These are phyloP conservation scores for Eucommia ulmoides DNA, from an alignment of 257 asterid genomes.

Conservation along the genomic window DNA sequence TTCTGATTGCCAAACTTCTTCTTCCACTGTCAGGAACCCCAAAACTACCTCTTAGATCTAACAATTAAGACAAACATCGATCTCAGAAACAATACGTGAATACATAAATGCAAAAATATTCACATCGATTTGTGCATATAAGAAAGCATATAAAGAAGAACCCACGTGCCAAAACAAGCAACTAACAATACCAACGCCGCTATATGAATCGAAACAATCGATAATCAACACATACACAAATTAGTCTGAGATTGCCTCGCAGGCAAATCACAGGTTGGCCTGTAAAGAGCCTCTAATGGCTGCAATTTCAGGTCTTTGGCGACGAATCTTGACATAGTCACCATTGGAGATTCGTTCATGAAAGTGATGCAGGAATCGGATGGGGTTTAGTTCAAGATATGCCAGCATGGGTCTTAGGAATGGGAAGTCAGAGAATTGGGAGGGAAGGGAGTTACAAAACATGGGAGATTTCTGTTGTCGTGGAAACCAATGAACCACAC, in stretches of 20 bases:
- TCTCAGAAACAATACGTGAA: not conserved
- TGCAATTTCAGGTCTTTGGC: constrained; percentile 20
- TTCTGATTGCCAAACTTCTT: constrained; percentile 13
- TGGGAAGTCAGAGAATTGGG: not conserved
- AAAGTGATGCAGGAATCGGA: not conserved
- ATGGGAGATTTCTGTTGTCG: constrained; percentile 9
- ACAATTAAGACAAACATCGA: constrained; percentile 3
- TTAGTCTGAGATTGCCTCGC: constrained; percentile 6
- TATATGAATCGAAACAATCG: not conserved
- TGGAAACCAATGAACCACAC: constrained; percentile 22
- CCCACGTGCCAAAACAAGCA: not conserved
- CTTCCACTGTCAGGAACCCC: constrained; percentile 7
- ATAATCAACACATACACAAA: constrained; percentile 16
- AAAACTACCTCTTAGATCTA: constrained; percentile 19
- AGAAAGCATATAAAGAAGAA: no score
- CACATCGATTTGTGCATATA: no score
- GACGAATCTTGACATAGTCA: constrained; percentile 29
- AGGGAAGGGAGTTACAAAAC: constrained; percentile 3
- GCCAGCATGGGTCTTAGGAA: not conserved
- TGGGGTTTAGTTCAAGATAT: not conserved
- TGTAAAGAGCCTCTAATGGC: constrained; percentile 8
- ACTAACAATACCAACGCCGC: not conserved
- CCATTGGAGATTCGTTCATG: constrained; percentile 13
- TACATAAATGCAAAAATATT: not conserved
- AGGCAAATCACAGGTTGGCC: constrained; percentile 14